These are phyloP conservation scores for Melampsora abietis-canadensis DNA, from an alignment of 1,284 basidiomycete genomes.

Conservation along the genomic window DNA sequence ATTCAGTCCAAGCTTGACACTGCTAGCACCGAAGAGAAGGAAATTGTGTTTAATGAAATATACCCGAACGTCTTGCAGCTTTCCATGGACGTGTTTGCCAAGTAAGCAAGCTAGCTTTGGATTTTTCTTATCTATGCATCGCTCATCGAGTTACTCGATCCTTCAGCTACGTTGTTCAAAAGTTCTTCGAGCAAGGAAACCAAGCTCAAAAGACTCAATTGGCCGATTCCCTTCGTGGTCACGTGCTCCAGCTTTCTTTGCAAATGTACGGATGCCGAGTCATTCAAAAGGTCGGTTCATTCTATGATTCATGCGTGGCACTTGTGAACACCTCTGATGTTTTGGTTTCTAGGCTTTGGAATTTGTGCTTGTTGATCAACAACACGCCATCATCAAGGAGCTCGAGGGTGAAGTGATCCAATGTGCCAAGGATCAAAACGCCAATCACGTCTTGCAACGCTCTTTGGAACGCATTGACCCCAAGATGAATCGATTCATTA, in stretches of 20 bases:
- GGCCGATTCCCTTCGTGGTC: slow-evolving; percentile 72
- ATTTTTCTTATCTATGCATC: not conserved
- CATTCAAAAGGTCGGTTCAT: slow-evolving; percentile 54
- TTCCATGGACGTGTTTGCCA: slow-evolving; percentile 93
- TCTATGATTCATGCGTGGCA: too few relatives aligned
- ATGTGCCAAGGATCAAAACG: slow-evolving; percentile 88
- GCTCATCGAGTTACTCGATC: slow-evolving; percentile 2
- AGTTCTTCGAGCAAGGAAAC: slow-evolving; percentile 86
- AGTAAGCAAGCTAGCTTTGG: slow-evolving; percentile 57
- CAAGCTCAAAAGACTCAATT: slow-evolving; percentile 70
- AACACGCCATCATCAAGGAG: slow-evolving; percentile 71
- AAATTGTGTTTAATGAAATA: slow-evolving; percentile 81
- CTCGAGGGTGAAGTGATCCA: slow-evolving; percentile 75
- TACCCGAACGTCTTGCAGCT: slow-evolving; percentile 74
- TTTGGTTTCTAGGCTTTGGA: slow-evolving; percentile 69
- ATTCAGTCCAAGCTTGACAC: slow-evolving; percentile 52
- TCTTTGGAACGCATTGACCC: slow-evolving; percentile 75
- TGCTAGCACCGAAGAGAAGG: slow-evolving; percentile 60
- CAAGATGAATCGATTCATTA: slow-evolving; percentile 71
- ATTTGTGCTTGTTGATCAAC: slow-evolving; percentile 71
- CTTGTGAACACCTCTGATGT: slow-evolving; percentile 17
- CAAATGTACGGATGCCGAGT: slow-evolving; percentile 89
- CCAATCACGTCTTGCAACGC: slow-evolving; percentile 90
- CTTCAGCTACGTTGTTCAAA: slow-evolving; percentile 74
- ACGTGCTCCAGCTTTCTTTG: slow-evolving; percentile 72